Conservation (phyloP, 2,329 filamentous ascomycete species). For the Penicillium brevicompactum region DNA sequence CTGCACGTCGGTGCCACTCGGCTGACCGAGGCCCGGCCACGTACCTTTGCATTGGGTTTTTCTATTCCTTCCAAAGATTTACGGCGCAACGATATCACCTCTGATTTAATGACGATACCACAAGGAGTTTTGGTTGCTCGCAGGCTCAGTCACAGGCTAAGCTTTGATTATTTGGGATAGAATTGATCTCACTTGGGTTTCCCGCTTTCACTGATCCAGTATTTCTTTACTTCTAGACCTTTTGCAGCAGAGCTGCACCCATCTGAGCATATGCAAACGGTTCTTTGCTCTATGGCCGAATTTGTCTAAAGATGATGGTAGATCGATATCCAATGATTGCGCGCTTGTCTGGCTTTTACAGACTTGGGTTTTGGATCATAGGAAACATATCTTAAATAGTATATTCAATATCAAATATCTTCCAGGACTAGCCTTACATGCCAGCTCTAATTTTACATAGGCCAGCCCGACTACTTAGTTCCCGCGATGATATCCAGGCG, state of each 20-base stretch:
- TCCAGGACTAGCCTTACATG: background rate
- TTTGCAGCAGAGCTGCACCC: conserved; percentile 16
- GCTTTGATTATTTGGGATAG: conserved; percentile 3
- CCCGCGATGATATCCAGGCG: background rate
- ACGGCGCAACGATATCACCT: conserved; percentile 15
- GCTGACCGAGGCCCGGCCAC: background rate
- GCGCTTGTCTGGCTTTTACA: conserved; percentile 13
- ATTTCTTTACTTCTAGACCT: background rate
- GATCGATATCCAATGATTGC: conserved; percentile 30
- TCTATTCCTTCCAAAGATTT: conserved; percentile 7
- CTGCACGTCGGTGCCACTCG: background rate
- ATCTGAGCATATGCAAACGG: conserved; percentile 41
- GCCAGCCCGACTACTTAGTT: no score
- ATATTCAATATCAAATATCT: background rate
- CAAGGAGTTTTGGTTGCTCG: conserved; percentile 14
- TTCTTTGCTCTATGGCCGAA: conserved; percentile 36
- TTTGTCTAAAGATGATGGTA: conserved; percentile 54
- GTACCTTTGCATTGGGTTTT: background rate
- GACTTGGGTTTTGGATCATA: conserved; percentile 8
- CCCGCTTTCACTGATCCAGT: background rate
- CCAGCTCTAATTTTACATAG: no score
- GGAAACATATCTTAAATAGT: conserved; percentile 3
- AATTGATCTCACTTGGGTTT: background rate
- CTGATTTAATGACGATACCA: conserved; percentile 6
- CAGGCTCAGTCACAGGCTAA: conserved; percentile 1